Conservation (phyloP, 495 filamentous ascomycete genomes). For the Lichina pygmaea region DNA sequence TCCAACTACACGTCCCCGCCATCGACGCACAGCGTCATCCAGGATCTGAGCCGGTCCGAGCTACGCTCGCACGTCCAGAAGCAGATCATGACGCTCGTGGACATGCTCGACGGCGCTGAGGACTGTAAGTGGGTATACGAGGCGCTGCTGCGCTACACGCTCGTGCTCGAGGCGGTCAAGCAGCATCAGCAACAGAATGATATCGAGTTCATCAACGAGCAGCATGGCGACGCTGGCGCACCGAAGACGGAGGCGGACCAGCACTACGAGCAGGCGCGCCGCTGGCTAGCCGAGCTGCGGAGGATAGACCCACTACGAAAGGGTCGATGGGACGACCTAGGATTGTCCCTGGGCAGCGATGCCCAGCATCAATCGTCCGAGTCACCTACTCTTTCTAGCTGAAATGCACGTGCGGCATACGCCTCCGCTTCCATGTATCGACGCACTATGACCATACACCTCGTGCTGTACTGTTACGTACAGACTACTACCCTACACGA, state of each 20-base stretch:
- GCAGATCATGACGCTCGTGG: slow-evolving; percentile 18
- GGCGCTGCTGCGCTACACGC: slow-evolving; percentile 23
- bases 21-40: slow-evolving; percentile 12
- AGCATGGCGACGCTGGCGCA: slow-evolving; percentile 7
- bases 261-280: slow-evolving; percentile 12
- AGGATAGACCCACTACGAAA: slow-evolving; percentile 40
- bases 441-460: too few relatives aligned
- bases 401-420: too few relatives aligned
- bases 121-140: slow-evolving; percentile 62
- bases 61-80: slow-evolving; percentile 7
- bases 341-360: background rate
- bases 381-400: too few relatives aligned
- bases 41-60: background rate
- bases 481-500: too few relatives aligned
- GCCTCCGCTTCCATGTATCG: too few relatives aligned
- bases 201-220: slow-evolving; percentile 12
- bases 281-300: slow-evolving; percentile 36
- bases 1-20: slow-evolving; percentile 18
- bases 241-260: slow-evolving; percentile 1
- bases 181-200: slow-evolving; percentile 7
- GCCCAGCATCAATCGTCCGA: too few relatives aligned
- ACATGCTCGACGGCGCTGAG: slow-evolving; percentile 36
- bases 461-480: too few relatives aligned
- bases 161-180: slow-evolving; percentile 12
- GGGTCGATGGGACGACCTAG: slow-evolving; percentile 40